These are phyloP conservation scores for Candida ascalaphidarum DNA, from an alignment of 805 yeast genomes.

Conservation along the genomic window DNA sequence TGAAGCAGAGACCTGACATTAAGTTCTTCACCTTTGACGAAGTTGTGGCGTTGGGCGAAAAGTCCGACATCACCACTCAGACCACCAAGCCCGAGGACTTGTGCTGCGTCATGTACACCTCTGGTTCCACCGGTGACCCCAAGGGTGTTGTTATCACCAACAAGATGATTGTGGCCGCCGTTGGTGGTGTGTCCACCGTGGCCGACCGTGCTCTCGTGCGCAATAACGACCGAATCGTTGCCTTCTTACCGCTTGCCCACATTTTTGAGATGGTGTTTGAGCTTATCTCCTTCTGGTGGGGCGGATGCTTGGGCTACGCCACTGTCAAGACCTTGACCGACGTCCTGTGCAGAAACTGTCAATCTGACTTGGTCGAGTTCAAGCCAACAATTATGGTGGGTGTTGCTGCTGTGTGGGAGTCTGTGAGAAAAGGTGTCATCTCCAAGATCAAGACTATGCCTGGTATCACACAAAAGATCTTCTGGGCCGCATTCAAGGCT, in stretches of 20 bases:
- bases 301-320: conserved; percentile 84
- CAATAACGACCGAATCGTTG: conserved; percentile 63
- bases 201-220: conserved; percentile 45
- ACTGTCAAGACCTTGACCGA: conserved; percentile 86
- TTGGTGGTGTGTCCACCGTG: conserved; percentile 70
- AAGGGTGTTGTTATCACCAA: conserved; percentile 74
- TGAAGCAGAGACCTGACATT: conserved; percentile 69
- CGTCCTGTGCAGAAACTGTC: conserved; percentile 71
- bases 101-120: conserved; percentile 79
- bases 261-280: conserved; percentile 91
- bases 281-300: conserved; percentile 77
- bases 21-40: conserved; percentile 59
- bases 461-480: conserved; percentile 60
- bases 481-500: conserved; percentile 81
- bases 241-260: conserved; percentile 93
- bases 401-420: conserved; percentile 98
- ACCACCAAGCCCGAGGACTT: conserved; percentile 51
- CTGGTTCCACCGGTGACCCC: conserved; percentile 81
- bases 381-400: conserved; percentile 95
- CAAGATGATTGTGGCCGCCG: conserved; percentile 68
- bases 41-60: conserved; percentile 53
- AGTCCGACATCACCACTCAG: conserved; percentile 24
- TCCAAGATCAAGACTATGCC: conserved; percentile 66
- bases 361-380: conserved; percentile 80
- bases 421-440: conserved; percentile 84